Conservation (phyloP, 495 filamentous ascomycete genomes). For the Mycothermus thermophilus region DNA sequence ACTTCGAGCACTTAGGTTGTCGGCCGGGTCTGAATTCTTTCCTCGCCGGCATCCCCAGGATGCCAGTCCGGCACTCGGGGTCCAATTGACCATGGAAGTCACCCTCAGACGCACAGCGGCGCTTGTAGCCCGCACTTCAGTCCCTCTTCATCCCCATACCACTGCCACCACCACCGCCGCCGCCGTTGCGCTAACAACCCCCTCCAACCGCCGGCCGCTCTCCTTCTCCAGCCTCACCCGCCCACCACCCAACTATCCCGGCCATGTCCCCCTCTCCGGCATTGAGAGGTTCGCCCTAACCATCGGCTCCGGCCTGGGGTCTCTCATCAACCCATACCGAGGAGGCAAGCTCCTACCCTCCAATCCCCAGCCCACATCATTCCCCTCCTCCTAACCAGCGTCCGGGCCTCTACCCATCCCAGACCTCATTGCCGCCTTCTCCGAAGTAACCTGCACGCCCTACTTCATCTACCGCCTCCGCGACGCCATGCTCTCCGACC, state of each 20-base stretch:
- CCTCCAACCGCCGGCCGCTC: constrained; percentile 33
- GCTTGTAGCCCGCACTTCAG: constrained; percentile 7
- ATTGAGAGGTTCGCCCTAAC: constrained; percentile 67
- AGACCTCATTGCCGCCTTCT: constrained; percentile 90
- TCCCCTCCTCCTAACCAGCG: neutral
- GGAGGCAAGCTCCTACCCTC: constrained; percentile 39
- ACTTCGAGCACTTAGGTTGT: too few species aligned
- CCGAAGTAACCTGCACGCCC: constrained; percentile 84
- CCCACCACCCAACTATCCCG: constrained; percentile 72
- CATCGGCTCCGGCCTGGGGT: constrained; percentile 67
- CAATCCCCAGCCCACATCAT: neutral
- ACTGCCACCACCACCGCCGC: too few species aligned
- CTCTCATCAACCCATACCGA: constrained; percentile 65
- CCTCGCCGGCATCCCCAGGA: too few species aligned
- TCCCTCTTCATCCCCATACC: too few species aligned
- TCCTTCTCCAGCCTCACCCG: constrained; percentile 72
- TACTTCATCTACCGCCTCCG: constrained; percentile 92
- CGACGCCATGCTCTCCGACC: constrained; percentile 70
- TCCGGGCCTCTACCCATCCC: constrained; percentile 1
- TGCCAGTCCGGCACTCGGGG: neutral
- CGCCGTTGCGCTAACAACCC: neutral
- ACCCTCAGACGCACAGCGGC: constrained; percentile 13
- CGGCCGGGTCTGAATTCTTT: too few species aligned
- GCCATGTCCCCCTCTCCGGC: constrained; percentile 76
- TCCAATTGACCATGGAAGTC: constrained; percentile 17